phyloP scores from a whole-genome alignment of 768 basidiomycete genomes.

The Psilocybe azurescens region DNA sequence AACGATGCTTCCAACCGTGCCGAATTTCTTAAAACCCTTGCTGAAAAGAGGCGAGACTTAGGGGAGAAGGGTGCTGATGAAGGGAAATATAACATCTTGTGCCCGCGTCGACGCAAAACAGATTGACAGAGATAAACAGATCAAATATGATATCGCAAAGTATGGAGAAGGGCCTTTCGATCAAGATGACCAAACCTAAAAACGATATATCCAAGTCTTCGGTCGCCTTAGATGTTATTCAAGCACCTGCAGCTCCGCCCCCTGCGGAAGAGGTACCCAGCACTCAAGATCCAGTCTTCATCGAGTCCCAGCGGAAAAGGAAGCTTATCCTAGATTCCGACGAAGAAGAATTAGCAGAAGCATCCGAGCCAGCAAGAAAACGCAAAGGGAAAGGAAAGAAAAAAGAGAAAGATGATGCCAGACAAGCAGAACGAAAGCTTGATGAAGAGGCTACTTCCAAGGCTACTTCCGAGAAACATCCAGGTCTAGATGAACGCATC shows the following conservation, averaged over 20 bases:
- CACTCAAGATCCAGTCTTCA: neutral
- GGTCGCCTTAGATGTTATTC: neutral
- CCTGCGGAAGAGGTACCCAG: neutral
- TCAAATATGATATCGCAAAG: constrained; percentile 89
- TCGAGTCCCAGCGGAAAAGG: constrained; percentile 1
- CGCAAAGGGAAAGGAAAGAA: constrained; percentile 9
- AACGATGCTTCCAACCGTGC: constrained; percentile 79
- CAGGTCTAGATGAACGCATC: constrained; percentile 68
- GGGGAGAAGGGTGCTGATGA: constrained; percentile 24
- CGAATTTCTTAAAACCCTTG: constrained; percentile 70
- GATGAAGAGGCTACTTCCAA: constrained; percentile 18
- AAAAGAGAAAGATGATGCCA: neutral
- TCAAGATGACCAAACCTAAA: constrained; percentile 47
- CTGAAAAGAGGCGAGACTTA: constrained; percentile 56
- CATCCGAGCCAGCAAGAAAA: neutral
- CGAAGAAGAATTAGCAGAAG: constrained; percentile 3
- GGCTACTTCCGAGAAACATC: constrained; percentile 51
- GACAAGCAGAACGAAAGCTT: neutral
- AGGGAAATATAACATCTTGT: constrained; percentile 51
- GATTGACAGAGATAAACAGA: constrained; percentile 76
- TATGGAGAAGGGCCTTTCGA: constrained; percentile 80
- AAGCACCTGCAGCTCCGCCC: neutral
- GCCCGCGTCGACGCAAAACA: constrained; percentile 77
- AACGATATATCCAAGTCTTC: neutral
- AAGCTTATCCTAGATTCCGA: constrained; percentile 5